Base-by-base conservation (phyloP, 2,329 filamentous ascomycete genomes). In the Talaromyces sp. region DNA sequence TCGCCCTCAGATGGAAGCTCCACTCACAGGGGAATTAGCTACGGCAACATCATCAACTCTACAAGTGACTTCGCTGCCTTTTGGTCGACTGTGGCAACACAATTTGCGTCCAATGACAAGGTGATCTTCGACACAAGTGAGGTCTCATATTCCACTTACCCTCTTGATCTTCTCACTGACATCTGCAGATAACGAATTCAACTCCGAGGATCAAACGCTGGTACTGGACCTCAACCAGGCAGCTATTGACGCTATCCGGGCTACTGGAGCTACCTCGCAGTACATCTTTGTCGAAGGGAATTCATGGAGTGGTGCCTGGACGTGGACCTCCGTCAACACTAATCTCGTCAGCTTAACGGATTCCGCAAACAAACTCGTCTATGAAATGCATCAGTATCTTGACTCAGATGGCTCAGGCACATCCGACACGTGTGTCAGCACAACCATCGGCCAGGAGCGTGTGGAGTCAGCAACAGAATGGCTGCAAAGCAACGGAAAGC, bases 381-480 rank as follows among this genome's bases (percentile, higher is more conserved):
- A 82, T 67, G 80, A 85, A 63, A 84, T 85, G 82, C 82, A 85
- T 65, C 82, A 85, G 70, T 85, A 85, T 61, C 81, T 85, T 37
- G 82, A 85, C 69, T 71, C 69, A 0, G 82, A 84, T 55, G 77
- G 80, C 47, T 80, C 77, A 2, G 82, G 82, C 8, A 83, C 81
- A 0, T 72, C 70, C 2, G 71, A 70, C 3, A 69, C 70, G 19
- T 85, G 82, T 63, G 80, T 83, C 16, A 76, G 67, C 55, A 56
- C 68, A 3, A 84, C 81, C 17, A 81, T 84, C 55, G 80, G 82
- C 48, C 66, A 69, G 20, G 78, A 84, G 58, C 74, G 82, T 4
- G 68, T 85, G 14, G 56, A 71, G 43, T 53, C 54, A n/a, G 61
- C 61, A 19, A 63, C 61, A 11, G 19, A 49, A n/a, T 86, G 83